A percentile compares a stretch with the other conserved stretches of the same genome.
phyloP scores from a whole-genome alignment of 1,139 yeast species.

The Citeromyces siamensis region DNA sequence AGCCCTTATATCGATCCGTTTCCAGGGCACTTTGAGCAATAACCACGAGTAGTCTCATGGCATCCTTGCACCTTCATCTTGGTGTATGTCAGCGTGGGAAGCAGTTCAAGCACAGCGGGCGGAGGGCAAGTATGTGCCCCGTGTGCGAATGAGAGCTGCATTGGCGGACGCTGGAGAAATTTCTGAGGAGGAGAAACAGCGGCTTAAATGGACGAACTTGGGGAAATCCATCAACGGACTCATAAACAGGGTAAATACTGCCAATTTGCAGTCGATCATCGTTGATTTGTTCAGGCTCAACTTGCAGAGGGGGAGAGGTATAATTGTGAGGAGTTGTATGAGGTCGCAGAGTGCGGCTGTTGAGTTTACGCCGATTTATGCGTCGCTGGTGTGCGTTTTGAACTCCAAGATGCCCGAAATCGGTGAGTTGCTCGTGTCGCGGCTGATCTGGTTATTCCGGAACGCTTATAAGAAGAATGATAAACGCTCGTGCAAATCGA shows the following conservation, averaged over 20 bases:
- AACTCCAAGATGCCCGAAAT: constrained; percentile 61
- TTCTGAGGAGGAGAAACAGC: constrained; percentile 27
- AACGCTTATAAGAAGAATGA: constrained; percentile 38
- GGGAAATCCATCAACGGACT: constrained; percentile 33
- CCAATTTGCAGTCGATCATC: constrained; percentile 35
- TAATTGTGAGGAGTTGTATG: constrained; percentile 45
- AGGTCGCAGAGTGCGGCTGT: constrained; percentile 32
- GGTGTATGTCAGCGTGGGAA: constrained; percentile 22
- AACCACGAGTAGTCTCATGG: too few species aligned
- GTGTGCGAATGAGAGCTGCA: constrained; percentile 32
- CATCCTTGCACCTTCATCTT: too few species aligned
- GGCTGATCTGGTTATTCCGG: constrained; percentile 51
- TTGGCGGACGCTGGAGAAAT: constrained; percentile 18
- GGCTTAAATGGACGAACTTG: constrained; percentile 40
- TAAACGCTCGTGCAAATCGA: constrained; percentile 26
- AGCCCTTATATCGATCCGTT: too few species aligned
- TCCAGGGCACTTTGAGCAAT: too few species aligned
- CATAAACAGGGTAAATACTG: constrained; percentile 29
- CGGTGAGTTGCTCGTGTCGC: constrained; percentile 42
- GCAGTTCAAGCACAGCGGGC: constrained; percentile 25
- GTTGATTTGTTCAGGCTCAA: constrained; percentile 40
- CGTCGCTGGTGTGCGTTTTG: constrained; percentile 45
- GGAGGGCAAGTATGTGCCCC: constrained; percentile 40
- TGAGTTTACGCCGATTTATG: constrained; percentile 35
- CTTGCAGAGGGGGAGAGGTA: constrained; percentile 46